Evolutionary conservation across 140 eudicot genomes (phyloP), one percentile per base, ranked within the genome.

Genomic region (Erigeron philadelphicus): DNA sequence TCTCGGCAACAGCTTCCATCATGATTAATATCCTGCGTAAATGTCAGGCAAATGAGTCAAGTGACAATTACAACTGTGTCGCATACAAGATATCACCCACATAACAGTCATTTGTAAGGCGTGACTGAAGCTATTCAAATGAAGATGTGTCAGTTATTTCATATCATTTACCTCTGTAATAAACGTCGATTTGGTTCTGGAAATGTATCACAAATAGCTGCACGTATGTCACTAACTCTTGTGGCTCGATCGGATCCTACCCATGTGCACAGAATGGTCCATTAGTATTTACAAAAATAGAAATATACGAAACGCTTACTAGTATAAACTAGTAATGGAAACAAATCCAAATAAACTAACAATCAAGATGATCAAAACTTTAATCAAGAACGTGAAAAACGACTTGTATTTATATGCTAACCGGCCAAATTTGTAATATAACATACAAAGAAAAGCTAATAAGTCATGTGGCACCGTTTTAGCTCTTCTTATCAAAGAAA

Each of bases 151-250:
- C 18, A 6, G 25, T 53, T 53, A 12, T 15, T 16, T 53, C 59
- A n/a, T 59, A 40, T 69, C 19, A 70, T n/a, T 13, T 76, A 92
- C 98, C 98, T 93, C 63, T 93, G 96, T 57, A 93, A 77, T 74
- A 93, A 72, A 60, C 96, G 93, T 6, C 98, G 92, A 81, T 93
- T 93, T 74, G 98, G 98, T 81, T 93, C 98, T 7, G 98, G 98
- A 63, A 93, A 93, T 57, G 98, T 89, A 76, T 93, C 98, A 11
- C 82, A 82, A 62, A 93, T 89, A 19, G 98, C 98, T 49, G 86
- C 68, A 67, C 96, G 95, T 80, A 93, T 89, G 48, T 87, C 88
- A 45, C 68, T 40, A 17, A 89, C 73, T 84, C 88, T 85, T 77
- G 66, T 93, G 81, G 83, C 56, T 64, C 95, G 87, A 35, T 92